Evolutionary conservation across 208 protist genomes (phyloP).

Genomic region (Crithidia thermophila): DNA sequence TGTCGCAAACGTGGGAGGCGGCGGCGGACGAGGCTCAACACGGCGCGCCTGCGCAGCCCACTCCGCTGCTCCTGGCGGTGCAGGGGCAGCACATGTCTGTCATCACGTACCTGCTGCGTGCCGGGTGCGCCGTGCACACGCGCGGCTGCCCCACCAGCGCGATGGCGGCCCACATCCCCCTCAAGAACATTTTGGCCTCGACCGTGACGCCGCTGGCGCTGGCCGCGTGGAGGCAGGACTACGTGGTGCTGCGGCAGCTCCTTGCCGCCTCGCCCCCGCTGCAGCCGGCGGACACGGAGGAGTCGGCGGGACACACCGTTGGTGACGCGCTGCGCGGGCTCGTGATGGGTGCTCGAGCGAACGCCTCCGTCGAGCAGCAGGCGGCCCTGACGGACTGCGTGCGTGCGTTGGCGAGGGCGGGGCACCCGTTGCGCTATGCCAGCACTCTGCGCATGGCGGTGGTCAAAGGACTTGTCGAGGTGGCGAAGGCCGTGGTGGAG

Average conservation of each 20-base stretch:
- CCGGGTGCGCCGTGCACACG: constrained; percentile 40
- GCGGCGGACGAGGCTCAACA: neutral
- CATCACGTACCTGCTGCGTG: constrained; percentile 50
- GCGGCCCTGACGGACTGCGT: constrained; percentile 44
- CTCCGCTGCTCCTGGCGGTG: constrained; percentile 45
- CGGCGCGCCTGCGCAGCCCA: neutral
- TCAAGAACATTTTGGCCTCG: constrained; percentile 33
- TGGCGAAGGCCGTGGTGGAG: constrained; percentile 51
- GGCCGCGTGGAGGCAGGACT: constrained; percentile 58
- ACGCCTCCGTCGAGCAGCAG: constrained; percentile 29
- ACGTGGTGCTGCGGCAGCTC: constrained; percentile 42
- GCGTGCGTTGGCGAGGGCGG: constrained; percentile 44
- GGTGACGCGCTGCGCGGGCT: constrained; percentile 62
- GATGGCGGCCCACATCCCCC: constrained; percentile 22
- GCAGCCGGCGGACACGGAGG: constrained; percentile 21
- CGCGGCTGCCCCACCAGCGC: constrained; percentile 13
- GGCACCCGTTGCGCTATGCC: constrained; percentile 57
- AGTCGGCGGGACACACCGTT: constrained; percentile 26
- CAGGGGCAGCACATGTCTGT: constrained; percentile 37
- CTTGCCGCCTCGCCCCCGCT: constrained; percentile 43
- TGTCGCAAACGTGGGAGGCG: constrained; percentile 18
- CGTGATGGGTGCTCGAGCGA: constrained; percentile 26
- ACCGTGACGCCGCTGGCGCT: constrained; percentile 60
- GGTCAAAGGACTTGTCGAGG: constrained; percentile 36
- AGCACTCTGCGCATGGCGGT: constrained; percentile 49